Base-by-base conservation (phyloP, 768 basidiomycete genomes). In the Lanmaoa pseudosensibilis region DNA sequence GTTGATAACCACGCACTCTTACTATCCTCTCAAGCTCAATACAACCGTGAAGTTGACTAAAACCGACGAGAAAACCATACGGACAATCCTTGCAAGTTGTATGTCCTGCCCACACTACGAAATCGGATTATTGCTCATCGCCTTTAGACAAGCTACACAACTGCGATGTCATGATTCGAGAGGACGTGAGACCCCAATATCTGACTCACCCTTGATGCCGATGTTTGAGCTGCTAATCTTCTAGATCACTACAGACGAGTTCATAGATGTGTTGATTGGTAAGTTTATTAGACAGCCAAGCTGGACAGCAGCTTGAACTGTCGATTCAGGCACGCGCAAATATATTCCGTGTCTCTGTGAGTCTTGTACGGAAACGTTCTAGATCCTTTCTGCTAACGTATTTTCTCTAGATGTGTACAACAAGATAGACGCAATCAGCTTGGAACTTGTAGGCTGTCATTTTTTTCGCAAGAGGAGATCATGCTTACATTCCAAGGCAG, bases 211-310 rank as follows among this genome's bases (percentile, higher is more conserved):
- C 47, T 40, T 55, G 19, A 57, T 37, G 38, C 44, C 55, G 1
- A 57, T 51, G 2, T 32, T 48, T 39, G 50, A 47, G 32, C 55
- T 46, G 1, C n/a, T 2, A 16, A 33, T 36, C 33, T 56, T 48
- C 19, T 60, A 96, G 94, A 94, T 97, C 55, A 90, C 92, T 9
- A 90, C 88, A 5, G 96, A 98, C 69, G 93, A 98, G 69, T 97
- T 99, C 67, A 96, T 99, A 60, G 97, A 99, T 69, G 92, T 98
- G n/a, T 80, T 99, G 23, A 91, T 99, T 50, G 97, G 94, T 86
- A 65, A 36, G 67, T 53, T 13, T 19, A 27, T 40, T 27, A 65
- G 25, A 34, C 49, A 19, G 18, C 27, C 23, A 12, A 56, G 30
- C 34, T 36, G 12, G 11, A 36, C 36, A 30, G 30, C 19, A 12